phyloP scores from a whole-genome alignment of 2,329 filamentous ascomycete genomes.

The Hypomyces perniciosus region DNA sequence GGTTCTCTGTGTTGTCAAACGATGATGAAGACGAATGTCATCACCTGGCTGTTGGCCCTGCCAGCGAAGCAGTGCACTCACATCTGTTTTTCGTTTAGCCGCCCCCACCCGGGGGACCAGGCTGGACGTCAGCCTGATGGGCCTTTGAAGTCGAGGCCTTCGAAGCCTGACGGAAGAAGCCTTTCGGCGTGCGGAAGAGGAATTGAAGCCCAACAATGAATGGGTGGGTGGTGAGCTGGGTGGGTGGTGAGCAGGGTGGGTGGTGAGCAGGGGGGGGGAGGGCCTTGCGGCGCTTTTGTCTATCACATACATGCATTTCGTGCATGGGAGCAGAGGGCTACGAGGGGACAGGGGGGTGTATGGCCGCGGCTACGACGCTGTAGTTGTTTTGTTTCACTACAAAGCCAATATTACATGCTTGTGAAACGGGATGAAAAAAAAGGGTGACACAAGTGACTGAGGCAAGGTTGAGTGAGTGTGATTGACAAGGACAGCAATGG shows the following conservation, averaged over 20 bases:
- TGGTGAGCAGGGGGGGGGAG: neutral
- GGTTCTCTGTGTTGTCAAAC: constrained; percentile 10
- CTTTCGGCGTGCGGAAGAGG: neutral
- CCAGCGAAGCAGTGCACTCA: constrained; percentile 8
- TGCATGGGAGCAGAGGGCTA: no score
- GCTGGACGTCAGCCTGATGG: constrained; percentile 5
- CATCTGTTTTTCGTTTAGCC: neutral
- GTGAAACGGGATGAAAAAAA: neutral
- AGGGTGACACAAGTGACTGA: no score
- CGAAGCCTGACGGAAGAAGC: neutral
- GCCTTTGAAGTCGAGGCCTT: neutral
- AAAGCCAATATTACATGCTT: no score
- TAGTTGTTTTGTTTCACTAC: no score
- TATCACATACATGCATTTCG: neutral
- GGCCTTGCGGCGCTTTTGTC: neutral
- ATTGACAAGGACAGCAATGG: neutral
- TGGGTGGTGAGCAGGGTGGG: neutral
- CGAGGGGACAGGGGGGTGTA: no score
- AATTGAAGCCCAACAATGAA: constrained; percentile 12
- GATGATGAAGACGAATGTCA: constrained; percentile 1
- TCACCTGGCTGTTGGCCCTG: constrained; percentile 6
- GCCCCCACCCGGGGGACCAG: neutral
- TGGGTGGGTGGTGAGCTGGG: neutral
- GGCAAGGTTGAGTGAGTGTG: neutral
- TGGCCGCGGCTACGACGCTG: no score